Conservation (phyloP, 805 yeast species). For the Komagataella populi region DNA sequence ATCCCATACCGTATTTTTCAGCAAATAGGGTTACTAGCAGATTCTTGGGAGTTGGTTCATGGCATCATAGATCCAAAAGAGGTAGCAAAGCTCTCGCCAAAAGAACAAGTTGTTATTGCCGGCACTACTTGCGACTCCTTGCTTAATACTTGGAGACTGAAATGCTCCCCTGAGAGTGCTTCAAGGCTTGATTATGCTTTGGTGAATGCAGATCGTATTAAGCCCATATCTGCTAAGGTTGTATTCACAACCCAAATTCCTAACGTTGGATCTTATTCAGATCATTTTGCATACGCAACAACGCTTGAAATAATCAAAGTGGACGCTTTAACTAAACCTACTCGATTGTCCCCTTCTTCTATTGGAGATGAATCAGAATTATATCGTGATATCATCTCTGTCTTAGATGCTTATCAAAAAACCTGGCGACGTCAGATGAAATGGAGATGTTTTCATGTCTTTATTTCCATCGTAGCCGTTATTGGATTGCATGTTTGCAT, state of each 20-base stretch:
- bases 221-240: conserved; percentile 51
- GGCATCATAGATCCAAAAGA: conserved; percentile 29
- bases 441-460: conserved; percentile 58
- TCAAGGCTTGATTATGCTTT: conserved; percentile 85
- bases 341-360: not conserved
- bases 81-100: conserved; percentile 33
- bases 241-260: conserved; percentile 60
- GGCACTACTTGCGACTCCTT: conserved; percentile 87
- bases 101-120: conserved; percentile 52
- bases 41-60: conserved; percentile 69
- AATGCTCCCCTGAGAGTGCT: conserved; percentile 48
- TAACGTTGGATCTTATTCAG: conserved; percentile 67
- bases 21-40: conserved; percentile 51
- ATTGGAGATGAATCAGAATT: conserved; percentile 12
- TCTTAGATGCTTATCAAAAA: conserved; percentile 30
- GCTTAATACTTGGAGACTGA: conserved; percentile 75
- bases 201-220: conserved; percentile 41
- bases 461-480: conserved; percentile 34
- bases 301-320: conserved; percentile 24
- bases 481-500: conserved; percentile 42
- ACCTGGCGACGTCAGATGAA: conserved; percentile 44
- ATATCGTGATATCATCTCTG: conserved; percentile 34
- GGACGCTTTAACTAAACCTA: not conserved
- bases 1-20: conserved; percentile 69
- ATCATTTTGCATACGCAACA: conserved; percentile 75